Conservation (phyloP, 2,329 filamentous ascomycete species). For the Paracoccidioides lutzii region DNA sequence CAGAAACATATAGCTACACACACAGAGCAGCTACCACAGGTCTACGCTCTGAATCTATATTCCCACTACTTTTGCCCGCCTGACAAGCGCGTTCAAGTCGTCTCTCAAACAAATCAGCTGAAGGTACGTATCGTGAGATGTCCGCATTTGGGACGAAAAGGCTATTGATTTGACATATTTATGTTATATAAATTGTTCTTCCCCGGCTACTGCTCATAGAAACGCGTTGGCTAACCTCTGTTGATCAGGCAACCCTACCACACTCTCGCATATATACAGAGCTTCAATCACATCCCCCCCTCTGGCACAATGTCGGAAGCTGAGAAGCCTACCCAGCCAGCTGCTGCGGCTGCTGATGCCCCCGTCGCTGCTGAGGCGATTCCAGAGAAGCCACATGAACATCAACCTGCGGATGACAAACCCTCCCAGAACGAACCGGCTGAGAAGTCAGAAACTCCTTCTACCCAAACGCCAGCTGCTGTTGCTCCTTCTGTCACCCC, state of each 20-base stretch:
- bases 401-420: constrained; percentile 7
- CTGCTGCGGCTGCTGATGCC: constrained; percentile 5
- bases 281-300: not conserved
- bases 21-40: no score
- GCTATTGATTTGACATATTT: no score
- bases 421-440: constrained; percentile 9
- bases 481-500: not conserved
- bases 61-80: no score
- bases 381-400: constrained; percentile 7
- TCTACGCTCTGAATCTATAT: no score
- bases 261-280: not conserved
- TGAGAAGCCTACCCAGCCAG: constrained; percentile 1
- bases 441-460: not conserved
- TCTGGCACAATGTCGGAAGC: constrained; percentile 1
- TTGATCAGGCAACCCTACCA: not conserved
- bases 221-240: not conserved
- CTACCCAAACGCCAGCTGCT: not conserved
- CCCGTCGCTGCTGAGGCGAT: constrained; percentile 6
- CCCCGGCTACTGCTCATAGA: not conserved
- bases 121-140: no score
- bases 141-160: no score
- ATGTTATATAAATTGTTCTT: not conserved
- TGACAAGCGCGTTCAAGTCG: no score
- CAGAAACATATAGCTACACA: no score
- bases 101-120: no score